Conservation (phyloP, 176 grass and related monocot genomes). For the Avena eriantha region DNA sequence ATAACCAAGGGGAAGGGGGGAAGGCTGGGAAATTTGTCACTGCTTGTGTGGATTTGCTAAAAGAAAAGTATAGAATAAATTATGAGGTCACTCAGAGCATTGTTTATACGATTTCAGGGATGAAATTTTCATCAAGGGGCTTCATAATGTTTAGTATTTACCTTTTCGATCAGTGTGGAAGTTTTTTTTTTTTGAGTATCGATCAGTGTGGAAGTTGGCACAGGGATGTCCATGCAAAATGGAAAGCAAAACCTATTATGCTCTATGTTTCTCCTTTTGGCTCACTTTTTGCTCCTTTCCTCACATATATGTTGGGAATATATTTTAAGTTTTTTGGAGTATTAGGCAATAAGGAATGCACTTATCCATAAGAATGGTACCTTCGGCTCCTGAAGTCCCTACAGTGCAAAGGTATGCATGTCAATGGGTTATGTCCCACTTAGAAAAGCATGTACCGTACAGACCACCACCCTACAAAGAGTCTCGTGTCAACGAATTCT, state of each 20-base stretch:
- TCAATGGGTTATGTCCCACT: constrained; percentile 29
- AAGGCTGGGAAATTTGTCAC: constrained; percentile 40
- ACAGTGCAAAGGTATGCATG: constrained; percentile 12
- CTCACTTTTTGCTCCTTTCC: constrained; percentile 19
- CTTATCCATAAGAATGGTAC: constrained; percentile 65
- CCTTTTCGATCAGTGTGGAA: not conserved
- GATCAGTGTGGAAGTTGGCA: not conserved
- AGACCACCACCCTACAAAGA: not conserved
- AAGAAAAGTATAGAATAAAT: constrained; percentile 37
- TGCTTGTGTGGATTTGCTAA: constrained; percentile 40
- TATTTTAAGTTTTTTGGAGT: constrained; percentile 31
- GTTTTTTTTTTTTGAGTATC: no score
- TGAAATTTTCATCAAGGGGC: constrained; percentile 9
- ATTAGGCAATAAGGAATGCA: constrained; percentile 48
- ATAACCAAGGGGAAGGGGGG: constrained; percentile 46
- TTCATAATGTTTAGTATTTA: not conserved
- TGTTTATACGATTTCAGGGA: not conserved
- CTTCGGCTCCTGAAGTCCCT: constrained; percentile 30
- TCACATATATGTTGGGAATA: constrained; percentile 49
- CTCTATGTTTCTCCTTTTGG: constrained; percentile 30
- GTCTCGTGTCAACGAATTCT: not conserved
- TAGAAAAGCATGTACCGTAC: not conserved
- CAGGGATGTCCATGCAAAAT: constrained; percentile 34
- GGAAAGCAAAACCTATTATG: constrained; percentile 38
- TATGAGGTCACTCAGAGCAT: constrained; percentile 29